Percentiles rank a stretch among this genome's conserved stretches.
Conservation (phyloP, 306 rosid genomes). For the Carpinus fangiana region DNA sequence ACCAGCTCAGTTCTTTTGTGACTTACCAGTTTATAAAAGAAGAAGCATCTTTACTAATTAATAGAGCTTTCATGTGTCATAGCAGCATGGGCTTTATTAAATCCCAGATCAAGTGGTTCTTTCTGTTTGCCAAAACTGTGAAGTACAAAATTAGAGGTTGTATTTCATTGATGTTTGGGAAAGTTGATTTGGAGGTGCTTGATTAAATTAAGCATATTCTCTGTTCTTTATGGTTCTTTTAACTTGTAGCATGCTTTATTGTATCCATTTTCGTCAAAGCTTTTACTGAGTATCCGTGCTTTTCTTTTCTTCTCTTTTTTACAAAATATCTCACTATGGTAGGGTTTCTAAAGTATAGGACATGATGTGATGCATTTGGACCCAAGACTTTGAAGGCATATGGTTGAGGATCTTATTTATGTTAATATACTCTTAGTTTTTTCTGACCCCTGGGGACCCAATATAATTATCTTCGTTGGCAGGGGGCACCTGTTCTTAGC, state of each 20-base stretch:
- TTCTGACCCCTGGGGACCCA: conserved; percentile 16
- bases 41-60: too few relatives aligned
- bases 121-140: not conserved
- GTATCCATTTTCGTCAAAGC: not conserved
- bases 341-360: conserved; percentile 3
- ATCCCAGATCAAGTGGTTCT: not conserved
- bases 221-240: not conserved
- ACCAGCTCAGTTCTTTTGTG: too few relatives aligned
- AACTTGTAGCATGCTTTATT: not conserved
- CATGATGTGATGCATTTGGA: not conserved
- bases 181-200: not conserved
- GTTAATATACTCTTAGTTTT: not conserved
- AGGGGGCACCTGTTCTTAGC: conserved; percentile 73
- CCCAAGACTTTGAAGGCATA: not conserved
- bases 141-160: not conserved
- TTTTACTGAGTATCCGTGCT: not conserved
- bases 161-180: not conserved
- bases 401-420: not conserved
- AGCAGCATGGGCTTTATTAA: not conserved
- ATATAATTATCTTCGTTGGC: conserved; percentile 30
- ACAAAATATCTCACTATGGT: not conserved
- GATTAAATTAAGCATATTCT: not conserved
- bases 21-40: not conserved
- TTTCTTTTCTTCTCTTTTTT: not conserved
- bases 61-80: too few relatives aligned